A percentile compares a stretch with the other conserved stretches of the same genome.
Conservation (phyloP, 768 basidiomycete genomes). For the Boletus vinaceobasis region DNA sequence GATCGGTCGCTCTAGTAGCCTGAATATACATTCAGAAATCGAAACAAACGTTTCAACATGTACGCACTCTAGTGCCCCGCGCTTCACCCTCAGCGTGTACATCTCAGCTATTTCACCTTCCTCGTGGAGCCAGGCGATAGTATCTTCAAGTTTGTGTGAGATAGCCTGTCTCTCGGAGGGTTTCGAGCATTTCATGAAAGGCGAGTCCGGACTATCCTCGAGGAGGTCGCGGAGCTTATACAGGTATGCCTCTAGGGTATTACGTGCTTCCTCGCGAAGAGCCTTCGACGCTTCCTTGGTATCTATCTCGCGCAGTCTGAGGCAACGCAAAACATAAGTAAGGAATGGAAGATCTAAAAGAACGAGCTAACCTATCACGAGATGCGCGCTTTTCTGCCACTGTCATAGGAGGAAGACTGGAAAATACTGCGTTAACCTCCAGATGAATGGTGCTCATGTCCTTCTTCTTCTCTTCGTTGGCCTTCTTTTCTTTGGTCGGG, state of each 20-base stretch:
- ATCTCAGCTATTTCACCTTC: constrained; percentile 82
- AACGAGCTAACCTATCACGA: constrained; percentile 57
- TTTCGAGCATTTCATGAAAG: constrained; percentile 85
- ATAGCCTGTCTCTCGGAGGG: constrained; percentile 66
- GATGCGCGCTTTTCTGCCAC: constrained; percentile 71
- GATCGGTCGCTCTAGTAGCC: constrained; percentile 76
- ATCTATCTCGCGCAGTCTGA: constrained; percentile 77
- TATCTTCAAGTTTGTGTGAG: constrained; percentile 62
- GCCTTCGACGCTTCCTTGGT: constrained; percentile 70
- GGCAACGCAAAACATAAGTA: constrained; percentile 3
- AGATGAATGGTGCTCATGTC: constrained; percentile 61
- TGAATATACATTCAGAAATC: constrained; percentile 28
- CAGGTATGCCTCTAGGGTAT: constrained; percentile 89
- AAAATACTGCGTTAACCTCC: constrained; percentile 58
- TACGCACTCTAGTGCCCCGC: constrained; percentile 78
- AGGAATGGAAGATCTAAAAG: neutral
- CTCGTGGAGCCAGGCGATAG: constrained; percentile 80
- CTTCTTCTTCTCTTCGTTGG: constrained; percentile 36
- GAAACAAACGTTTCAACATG: neutral
- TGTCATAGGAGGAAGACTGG: constrained; percentile 70
- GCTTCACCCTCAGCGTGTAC: constrained; percentile 67
- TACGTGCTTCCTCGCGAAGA: constrained; percentile 84
- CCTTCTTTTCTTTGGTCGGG: constrained; percentile 35
- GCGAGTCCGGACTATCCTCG: constrained; percentile 59
- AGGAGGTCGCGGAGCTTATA: constrained; percentile 87